Conservation (phyloP, 2,329 filamentous ascomycete genomes). For the Fusarium sp. region DNA sequence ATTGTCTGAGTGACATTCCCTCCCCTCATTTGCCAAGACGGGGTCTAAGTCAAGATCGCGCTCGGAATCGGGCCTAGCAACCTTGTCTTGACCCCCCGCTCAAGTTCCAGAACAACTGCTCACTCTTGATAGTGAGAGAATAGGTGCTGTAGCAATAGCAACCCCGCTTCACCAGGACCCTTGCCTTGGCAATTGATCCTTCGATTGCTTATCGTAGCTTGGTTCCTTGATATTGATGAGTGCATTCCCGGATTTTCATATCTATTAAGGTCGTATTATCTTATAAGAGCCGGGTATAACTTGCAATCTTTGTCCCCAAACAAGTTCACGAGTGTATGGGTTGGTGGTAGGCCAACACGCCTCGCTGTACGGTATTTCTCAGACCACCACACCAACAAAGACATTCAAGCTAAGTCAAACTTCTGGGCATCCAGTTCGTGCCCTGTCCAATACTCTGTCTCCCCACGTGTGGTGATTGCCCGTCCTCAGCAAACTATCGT, state of each 20-base stretch:
- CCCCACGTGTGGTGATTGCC: conserved; percentile 23
- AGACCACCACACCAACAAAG: conserved; percentile 24
- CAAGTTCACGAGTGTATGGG: neutral
- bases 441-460: conserved; percentile 15
- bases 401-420: conserved; percentile 6
- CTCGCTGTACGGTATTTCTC: conserved; percentile 2
- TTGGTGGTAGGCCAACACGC: conserved; percentile 1
- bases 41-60: conserved; percentile 24
- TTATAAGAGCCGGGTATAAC: conserved; percentile 20
- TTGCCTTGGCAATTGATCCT: conserved; percentile 12
- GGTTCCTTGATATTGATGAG: conserved; percentile 18
- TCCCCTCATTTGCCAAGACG: conserved; percentile 25
- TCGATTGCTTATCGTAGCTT: conserved; percentile 14
- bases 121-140: neutral
- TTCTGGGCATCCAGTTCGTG: conserved; percentile 6
- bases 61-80: conserved; percentile 23
- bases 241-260: conserved; percentile 22
- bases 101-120: conserved; percentile 22
- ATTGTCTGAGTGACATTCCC: conserved; percentile 26
- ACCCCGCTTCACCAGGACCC: conserved; percentile 33
- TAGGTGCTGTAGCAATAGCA: neutral
- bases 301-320: conserved; percentile 7
- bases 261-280: conserved; percentile 27
- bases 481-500: conserved; percentile 2
- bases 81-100: conserved; percentile 28